These are phyloP conservation scores for Salix purpurea DNA, from an alignment of 345 rosid species.

Conservation along the genomic window DNA sequence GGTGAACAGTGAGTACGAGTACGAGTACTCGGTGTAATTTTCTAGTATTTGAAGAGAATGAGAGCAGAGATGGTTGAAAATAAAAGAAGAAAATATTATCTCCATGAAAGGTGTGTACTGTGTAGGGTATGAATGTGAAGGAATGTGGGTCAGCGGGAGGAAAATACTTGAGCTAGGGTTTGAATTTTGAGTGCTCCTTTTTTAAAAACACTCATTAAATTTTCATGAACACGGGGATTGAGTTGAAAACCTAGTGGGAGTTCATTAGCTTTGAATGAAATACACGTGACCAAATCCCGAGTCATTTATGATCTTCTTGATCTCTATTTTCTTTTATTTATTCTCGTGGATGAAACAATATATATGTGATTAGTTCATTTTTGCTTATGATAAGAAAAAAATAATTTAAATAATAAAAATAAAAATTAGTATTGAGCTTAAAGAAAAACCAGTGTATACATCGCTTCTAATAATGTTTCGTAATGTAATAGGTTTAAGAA, in stretches of 20 bases:
- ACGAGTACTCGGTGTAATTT: background rate
- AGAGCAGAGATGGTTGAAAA: conserved; percentile 17
- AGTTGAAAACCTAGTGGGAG: background rate
- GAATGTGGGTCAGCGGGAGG: conserved; percentile 17
- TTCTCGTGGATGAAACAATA: background rate
- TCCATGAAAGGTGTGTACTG: background rate
- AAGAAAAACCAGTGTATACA: too few relatives aligned
- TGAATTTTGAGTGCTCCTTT: conserved; percentile 1
- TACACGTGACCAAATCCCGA: background rate
- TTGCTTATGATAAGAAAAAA: background rate
- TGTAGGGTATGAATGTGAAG: conserved; percentile 16
- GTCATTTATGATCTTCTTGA: background rate
- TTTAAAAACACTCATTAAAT: background rate
- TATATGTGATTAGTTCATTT: background rate
- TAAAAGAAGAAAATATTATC: conserved; percentile 12
- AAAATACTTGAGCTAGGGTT: background rate
- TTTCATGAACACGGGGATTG: background rate
- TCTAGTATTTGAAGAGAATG: conserved; percentile 28
- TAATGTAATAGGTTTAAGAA: too few relatives aligned
- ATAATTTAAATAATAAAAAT: too few relatives aligned
- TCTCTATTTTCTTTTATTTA: too few relatives aligned
- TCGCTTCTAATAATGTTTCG: too few relatives aligned
- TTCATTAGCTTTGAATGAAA: background rate
- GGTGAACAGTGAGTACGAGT: background rate
- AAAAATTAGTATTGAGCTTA: too few relatives aligned